Percentiles rank a stretch among this genome's conserved stretches.
phyloP scores from a whole-genome alignment of 768 basidiomycete species.

The Tricholoma terreum region DNA sequence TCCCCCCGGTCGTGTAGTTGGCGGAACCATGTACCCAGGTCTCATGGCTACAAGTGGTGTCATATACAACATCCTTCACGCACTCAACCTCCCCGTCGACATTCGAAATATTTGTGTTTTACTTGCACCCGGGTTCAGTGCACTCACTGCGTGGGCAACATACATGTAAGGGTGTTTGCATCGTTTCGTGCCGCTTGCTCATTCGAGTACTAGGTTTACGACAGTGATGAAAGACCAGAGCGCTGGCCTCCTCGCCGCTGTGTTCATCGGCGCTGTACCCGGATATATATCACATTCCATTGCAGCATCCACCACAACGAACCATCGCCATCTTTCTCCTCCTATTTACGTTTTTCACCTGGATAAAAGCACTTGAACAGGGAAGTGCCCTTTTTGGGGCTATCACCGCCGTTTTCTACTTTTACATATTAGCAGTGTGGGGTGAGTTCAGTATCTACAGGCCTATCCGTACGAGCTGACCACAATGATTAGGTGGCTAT shows the following conservation, averaged over 20 bases:
- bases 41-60: constrained; percentile 98
- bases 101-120: constrained; percentile 97
- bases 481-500: constrained; percentile 69
- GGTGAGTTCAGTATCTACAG: constrained; percentile 46
- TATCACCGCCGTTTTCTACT: constrained; percentile 92
- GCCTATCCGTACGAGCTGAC: background rate
- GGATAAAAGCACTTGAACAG: constrained; percentile 94
- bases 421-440: constrained; percentile 99
- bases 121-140: constrained; percentile 95
- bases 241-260: constrained; percentile 94
- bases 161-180: constrained; percentile 67
- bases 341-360: constrained; percentile 97
- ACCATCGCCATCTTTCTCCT: constrained; percentile 98
- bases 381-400: constrained; percentile 93
- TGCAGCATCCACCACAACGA: constrained; percentile 99
- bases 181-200: background rate
- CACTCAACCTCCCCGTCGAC: constrained; percentile 94
- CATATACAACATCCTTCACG: constrained; percentile 89
- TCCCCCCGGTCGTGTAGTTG: constrained; percentile 95
- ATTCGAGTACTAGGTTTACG: constrained; percentile 66
- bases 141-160: constrained; percentile 93
- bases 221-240: constrained; percentile 93
- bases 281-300: constrained; percentile 99
- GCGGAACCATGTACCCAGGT: constrained; percentile 97
- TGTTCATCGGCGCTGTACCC: constrained; percentile 96